Conservation (phyloP, 129 eudicot genomes). For the Ambrosia trifida region DNA sequence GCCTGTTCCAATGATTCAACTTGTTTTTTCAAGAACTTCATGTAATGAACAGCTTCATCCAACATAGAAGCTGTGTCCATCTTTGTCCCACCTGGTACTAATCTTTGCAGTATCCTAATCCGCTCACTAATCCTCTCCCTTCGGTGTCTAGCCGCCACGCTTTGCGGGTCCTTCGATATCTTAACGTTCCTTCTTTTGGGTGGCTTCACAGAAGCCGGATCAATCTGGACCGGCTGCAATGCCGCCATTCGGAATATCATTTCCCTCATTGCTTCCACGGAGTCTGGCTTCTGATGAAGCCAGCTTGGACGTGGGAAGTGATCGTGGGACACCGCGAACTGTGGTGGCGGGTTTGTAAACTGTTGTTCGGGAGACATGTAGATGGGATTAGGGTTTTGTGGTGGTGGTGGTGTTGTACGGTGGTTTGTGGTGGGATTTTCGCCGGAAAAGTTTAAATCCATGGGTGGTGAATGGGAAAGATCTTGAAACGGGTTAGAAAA, state of each 20-base stretch:
- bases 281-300: slow-evolving; percentile 37
- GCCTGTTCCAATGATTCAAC: slow-evolving; percentile 52
- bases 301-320: slow-evolving; percentile 35
- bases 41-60: slow-evolving; percentile 89
- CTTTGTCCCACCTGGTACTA: slow-evolving; percentile 95
- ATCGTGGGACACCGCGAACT: slow-evolving; percentile 4
- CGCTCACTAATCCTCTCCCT: slow-evolving; percentile 62
- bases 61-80: slow-evolving; percentile 98
- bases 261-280: slow-evolving; percentile 64
- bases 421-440: slow-evolving; percentile 25
- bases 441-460: slow-evolving; percentile 33
- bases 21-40: slow-evolving; percentile 80
- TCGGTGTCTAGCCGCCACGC: slow-evolving; percentile 65
- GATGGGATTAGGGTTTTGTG: neutral
- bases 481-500: slow-evolving; percentile 38
- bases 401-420: slow-evolving; percentile 27
- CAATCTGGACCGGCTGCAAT: slow-evolving; percentile 63
- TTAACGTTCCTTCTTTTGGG: slow-evolving; percentile 57
- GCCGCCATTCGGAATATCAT: slow-evolving; percentile 67
- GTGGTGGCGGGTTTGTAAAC: neutral
- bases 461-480: slow-evolving; percentile 28
- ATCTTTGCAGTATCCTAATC: slow-evolving; percentile 72
- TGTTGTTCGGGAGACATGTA: slow-evolving; percentile 2
- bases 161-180: slow-evolving; percentile 68
- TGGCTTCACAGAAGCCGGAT: slow-evolving; percentile 59